A percentile compares a stretch with the other conserved stretches of the same genome.
Conservation (phyloP, 2,329 filamentous ascomycete species). For the Colletotrichum orbiculare region DNA sequence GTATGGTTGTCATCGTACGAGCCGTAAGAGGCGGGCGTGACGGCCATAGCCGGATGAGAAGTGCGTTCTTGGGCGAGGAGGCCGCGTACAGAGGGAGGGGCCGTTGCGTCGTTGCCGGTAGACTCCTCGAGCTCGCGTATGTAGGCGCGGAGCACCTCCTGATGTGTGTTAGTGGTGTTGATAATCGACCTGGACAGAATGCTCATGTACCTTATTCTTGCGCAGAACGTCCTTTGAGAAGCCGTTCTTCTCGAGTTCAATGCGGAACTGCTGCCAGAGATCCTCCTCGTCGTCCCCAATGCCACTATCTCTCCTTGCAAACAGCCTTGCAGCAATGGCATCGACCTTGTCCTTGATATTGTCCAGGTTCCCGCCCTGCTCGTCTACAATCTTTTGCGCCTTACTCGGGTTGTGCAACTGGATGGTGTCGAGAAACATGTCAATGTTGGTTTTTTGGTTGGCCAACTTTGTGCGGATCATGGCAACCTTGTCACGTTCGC, state of each 20-base stretch:
- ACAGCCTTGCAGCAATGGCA: constrained; percentile 63
- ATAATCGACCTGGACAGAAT: neutral
- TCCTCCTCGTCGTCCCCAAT: constrained; percentile 59
- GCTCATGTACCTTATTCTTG: constrained; percentile 63
- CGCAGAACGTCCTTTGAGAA: constrained; percentile 66
- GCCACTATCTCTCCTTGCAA: constrained; percentile 51
- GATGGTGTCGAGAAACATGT: constrained; percentile 67
- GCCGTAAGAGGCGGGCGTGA: constrained; percentile 39
- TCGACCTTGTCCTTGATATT: constrained; percentile 71
- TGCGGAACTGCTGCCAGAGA: constrained; percentile 68
- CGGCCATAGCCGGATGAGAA: constrained; percentile 28
- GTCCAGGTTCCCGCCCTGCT: constrained; percentile 58
- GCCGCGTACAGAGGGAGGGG: constrained; percentile 62
- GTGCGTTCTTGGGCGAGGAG: constrained; percentile 58
- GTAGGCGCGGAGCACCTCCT: constrained; percentile 71
- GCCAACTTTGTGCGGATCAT: constrained; percentile 59
- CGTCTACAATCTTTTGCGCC: constrained; percentile 46
- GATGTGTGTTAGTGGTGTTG: constrained; percentile 36
- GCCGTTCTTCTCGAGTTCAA: constrained; percentile 68
- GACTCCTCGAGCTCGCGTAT: constrained; percentile 69
- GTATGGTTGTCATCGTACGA: constrained; percentile 53
- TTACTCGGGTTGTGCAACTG: constrained; percentile 62
- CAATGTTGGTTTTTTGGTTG: constrained; percentile 63
- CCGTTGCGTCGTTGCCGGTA: constrained; percentile 53
- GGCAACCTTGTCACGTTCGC: constrained; percentile 53